These are phyloP conservation scores for Boehmeria nivea DNA, from an alignment of 306 rosid genomes.

Conservation along the genomic window DNA sequence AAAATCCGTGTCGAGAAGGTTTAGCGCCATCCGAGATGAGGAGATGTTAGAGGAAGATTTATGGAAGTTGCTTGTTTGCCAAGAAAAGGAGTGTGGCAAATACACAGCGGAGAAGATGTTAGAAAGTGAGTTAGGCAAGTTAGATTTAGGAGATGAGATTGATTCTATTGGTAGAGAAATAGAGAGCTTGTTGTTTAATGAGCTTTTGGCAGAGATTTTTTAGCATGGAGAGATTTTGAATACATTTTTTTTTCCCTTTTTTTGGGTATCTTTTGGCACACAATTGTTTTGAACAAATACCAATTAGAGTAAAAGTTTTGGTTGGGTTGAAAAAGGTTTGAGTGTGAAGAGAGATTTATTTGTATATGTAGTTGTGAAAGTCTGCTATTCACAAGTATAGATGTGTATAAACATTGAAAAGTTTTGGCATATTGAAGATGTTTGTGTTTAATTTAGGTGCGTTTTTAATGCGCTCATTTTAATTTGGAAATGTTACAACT, in stretches of 20 bases:
- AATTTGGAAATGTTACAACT: no score
- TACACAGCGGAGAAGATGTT: conserved; percentile 31
- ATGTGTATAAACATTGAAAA: no score
- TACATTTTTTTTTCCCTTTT: conserved; percentile 12
- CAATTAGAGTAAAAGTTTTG: conserved; percentile 29
- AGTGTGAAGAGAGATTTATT: not conserved
- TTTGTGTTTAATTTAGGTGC: no score
- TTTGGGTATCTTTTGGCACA: conserved; percentile 4
- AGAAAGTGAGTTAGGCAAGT: conserved; percentile 46
- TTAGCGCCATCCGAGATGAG: conserved; percentile 29
- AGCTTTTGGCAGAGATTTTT: conserved; percentile 54
- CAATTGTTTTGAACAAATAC: not conserved
- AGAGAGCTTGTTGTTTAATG: conserved; percentile 53
- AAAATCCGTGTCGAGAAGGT: conserved; percentile 47
- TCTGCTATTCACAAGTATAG: no score
- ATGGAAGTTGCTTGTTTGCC: conserved; percentile 54
- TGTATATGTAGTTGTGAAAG: no score
- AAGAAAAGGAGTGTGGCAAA: conserved; percentile 47
- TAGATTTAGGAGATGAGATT: conserved; percentile 57
- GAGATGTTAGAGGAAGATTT: conserved; percentile 63
- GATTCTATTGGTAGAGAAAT: conserved; percentile 54
- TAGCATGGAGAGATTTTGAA: conserved; percentile 33
- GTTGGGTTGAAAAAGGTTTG: conserved; percentile 27
- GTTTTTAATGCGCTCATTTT: no score
- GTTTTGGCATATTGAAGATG: no score